Conservation (phyloP, 2,329 filamentous ascomycete species). For the Calonectria montana region DNA sequence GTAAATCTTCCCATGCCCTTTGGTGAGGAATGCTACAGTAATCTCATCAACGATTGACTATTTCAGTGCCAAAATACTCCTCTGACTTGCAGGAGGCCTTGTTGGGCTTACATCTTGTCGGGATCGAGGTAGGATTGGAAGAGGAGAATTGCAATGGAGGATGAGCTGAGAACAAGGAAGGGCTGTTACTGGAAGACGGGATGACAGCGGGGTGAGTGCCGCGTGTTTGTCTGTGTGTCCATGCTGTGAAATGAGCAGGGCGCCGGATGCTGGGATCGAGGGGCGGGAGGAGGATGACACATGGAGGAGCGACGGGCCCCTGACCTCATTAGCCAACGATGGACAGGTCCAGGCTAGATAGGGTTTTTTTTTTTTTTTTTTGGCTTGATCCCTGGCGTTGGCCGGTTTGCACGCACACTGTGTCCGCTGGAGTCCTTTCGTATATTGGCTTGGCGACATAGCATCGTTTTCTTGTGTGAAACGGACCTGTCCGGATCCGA, state of each 20-base stretch:
- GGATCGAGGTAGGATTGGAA: not conserved
- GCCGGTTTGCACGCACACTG: not conserved
- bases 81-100: not conserved
- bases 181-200: conserved; percentile 10
- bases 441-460: not conserved
- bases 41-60: not conserved
- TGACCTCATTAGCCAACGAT: conserved; percentile 21
- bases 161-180: not conserved
- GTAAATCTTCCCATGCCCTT: not conserved
- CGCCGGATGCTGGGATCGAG: not conserved
- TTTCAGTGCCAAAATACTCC: not conserved
- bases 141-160: conserved; percentile 3
- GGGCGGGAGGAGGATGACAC: conserved; percentile 2
- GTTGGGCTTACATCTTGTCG: not conserved
- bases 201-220: conserved; percentile 36
- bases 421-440: not conserved
- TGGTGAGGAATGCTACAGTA: not conserved
- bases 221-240: conserved; percentile 8
- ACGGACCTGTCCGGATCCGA: not conserved
- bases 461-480: not conserved
- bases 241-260: not conserved
- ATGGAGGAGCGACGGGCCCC: conserved; percentile 15
- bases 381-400: conserved; percentile 28
- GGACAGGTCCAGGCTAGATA: conserved; percentile 11
- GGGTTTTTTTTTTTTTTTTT: too few species aligned